Evolutionary conservation across 495 filamentous ascomycete species (phyloP), one percentile per base, ranked within the genome.

Genomic region (Cetradonia linearis): DNA sequence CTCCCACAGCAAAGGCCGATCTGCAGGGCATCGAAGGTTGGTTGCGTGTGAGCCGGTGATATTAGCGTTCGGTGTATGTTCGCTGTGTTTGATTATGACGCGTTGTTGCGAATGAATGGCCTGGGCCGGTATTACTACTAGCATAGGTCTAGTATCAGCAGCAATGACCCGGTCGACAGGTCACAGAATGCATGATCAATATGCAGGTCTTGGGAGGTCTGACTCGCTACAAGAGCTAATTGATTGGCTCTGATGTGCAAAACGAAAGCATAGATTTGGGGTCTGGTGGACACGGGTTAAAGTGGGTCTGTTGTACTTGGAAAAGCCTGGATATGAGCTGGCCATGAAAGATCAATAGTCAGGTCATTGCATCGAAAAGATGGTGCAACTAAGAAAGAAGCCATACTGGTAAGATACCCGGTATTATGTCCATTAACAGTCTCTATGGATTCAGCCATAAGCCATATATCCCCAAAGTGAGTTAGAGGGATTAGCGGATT

Each of bases 111-210:
- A 60, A 47, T 53, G 47, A 47, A 52, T 38, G 23, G 48, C 36
- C 33, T 44, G 36, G 31, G 38, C 36, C 38, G 16, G 25, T 52
- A 36, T 46, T 23, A 46, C 8, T 46, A 25, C 58, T 33, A 40
- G 16, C 18, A 60, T 40, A 44, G 20, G 38, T 50, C 47, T 52
- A 60, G 58, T 49, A 42, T 34, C 18, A 20, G 11, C 10, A 34
- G 31, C 18, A 11, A 34, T 54, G 9, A 20, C 8, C 31, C 31
- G n/a, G 44, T n/a, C n/a, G n/a, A n/a, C n/a, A n/a, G n/a, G 20
- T 53, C 28, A 47, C 14, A 54, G 47, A 59, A 14, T 60, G 48
- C 58, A 60, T 42, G 46, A 42, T 36, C 14, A 33, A 52, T 28
- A 52, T 53, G 58, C 58, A 53, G 58, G 36, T 27, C 13, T 28